Evolutionary conservation across 2,329 filamentous ascomycete genomes (phyloP), one percentile per base, ranked within the genome.

Genomic region (Colletotrichum tropicale): DNA sequence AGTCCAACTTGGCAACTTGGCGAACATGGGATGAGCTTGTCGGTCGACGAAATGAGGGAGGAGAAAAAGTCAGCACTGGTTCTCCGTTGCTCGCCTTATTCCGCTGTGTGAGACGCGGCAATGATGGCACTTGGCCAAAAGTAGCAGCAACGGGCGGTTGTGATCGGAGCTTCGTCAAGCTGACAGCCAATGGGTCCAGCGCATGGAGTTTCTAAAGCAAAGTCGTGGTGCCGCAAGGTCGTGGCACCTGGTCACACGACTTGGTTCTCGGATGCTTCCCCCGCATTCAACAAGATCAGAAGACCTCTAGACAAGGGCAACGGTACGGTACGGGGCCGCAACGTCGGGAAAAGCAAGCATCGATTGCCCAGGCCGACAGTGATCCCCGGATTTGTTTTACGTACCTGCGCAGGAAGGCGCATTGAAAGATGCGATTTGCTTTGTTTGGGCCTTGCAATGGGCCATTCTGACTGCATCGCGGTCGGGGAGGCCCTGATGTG

Each of bases 251-350:
- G 70, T 75, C 73, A 75, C 70, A 71, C 73, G 73, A 75, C 73
- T 36, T 75, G 55, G 73, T 72, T 73, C 69, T 75, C 56, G 73
- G 70, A 73, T 75, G 73, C 69, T 75, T 70, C 70, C 73, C 73
- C 73, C 73, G 73, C 73, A 75, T 73, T 65, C 61, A 58, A 52
- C 36, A 56, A 72, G 73, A 75, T 75, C 73, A 75, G 73, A 64
- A 75, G 73, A 75, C 73, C 73, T 67, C 56, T 32, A 30, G 70
- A 75, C 73, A 61, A 75, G 73, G 73, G 69, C 30, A 73, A 73
- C 62, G 68, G 62, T 34, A 67, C 52, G 43, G 62, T 34, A 72
- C 52, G 43, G 56, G 64, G 43, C 64, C 70, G 73, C 64, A 28
- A 75, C 34, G 56, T 67, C 56, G 69, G 70, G 43, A 75, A 75